phyloP scores from a whole-genome alignment of 441 rosid genomes.

The Populus hybrid region DNA sequence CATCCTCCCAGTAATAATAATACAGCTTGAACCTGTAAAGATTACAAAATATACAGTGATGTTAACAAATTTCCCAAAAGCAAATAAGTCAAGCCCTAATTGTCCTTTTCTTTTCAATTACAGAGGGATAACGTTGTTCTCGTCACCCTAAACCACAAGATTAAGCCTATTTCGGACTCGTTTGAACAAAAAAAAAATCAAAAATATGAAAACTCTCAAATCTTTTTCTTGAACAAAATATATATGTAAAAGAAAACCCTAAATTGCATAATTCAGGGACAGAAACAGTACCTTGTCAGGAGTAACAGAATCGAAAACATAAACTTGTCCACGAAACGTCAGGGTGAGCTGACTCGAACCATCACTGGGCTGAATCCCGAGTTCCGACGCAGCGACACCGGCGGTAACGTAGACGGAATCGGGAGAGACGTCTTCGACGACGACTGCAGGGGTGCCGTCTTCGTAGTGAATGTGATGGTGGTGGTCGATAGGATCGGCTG shows the following conservation, averaged over 20 bases:
- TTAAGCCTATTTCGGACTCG: not conserved
- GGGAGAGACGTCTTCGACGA: conserved; percentile 47
- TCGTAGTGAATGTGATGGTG: conserved; percentile 46
- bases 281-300: conserved; percentile 65
- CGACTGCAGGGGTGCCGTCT: conserved; percentile 42
- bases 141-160: not conserved
- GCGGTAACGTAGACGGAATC: conserved; percentile 49
- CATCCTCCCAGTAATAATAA: conserved; percentile 71
- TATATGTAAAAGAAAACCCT: no score
- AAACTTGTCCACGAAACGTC: conserved; percentile 91
- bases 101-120: not conserved
- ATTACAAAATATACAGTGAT: not conserved
- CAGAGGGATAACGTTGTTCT: not conserved
- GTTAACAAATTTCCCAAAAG: not conserved
- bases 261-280: not conserved
- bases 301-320: conserved; percentile 80
- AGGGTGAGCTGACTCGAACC: conserved; percentile 72
- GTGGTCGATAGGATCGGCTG: conserved; percentile 35
- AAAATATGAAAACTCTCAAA: not conserved
- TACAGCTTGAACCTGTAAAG: conserved; percentile 73
- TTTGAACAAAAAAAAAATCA: not conserved
- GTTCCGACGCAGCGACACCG: conserved; percentile 28
- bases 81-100: not conserved
- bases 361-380: conserved; percentile 32
- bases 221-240: not conserved